These are phyloP conservation scores for Umbellularia californica DNA, from an alignment of 164 flowering plant genomes.

Conservation along the genomic window DNA sequence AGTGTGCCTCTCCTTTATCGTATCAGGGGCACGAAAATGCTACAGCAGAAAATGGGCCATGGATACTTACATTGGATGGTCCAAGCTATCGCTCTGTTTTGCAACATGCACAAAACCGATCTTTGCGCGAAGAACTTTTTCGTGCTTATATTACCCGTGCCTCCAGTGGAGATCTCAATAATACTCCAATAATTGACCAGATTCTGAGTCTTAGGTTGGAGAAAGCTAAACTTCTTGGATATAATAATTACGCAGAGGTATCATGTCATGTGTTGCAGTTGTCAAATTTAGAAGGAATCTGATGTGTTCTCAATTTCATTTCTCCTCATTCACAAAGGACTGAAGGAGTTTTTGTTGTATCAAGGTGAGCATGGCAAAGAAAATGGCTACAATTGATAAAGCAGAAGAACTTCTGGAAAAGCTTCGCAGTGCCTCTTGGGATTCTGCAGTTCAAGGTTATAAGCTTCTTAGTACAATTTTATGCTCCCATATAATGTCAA, in stretches of 20 bases:
- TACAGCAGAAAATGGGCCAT: constrained; percentile 92
- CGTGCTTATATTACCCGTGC: constrained; percentile 83
- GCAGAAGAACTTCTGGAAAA: constrained; percentile 87
- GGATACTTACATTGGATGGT: constrained; percentile 92
- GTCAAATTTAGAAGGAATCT: background rate
- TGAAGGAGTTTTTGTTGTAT: constrained; percentile 8
- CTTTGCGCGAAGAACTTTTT: constrained; percentile 86
- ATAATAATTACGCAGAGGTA: constrained; percentile 94
- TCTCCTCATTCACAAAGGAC: background rate
- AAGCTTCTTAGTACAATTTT: background rate
- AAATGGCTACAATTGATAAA: constrained; percentile 93
- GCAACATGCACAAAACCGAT: constrained; percentile 81
- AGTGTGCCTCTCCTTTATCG: background rate
- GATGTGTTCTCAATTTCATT: background rate
- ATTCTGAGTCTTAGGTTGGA: constrained; percentile 84
- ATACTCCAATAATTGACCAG: constrained; percentile 73
- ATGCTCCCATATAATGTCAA: background rate
- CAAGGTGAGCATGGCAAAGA: constrained; percentile 96
- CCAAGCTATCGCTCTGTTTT: constrained; percentile 87
- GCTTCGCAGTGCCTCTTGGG: constrained; percentile 88
- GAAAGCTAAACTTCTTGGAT: constrained; percentile 91
- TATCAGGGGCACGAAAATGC: constrained; percentile 85
- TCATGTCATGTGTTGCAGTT: constrained; percentile 1
- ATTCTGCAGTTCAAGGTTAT: constrained; percentile 83
- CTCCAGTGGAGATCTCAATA: constrained; percentile 84